Conservation (phyloP, 805 yeast genomes). For the Komagataella mondaviorum region DNA sequence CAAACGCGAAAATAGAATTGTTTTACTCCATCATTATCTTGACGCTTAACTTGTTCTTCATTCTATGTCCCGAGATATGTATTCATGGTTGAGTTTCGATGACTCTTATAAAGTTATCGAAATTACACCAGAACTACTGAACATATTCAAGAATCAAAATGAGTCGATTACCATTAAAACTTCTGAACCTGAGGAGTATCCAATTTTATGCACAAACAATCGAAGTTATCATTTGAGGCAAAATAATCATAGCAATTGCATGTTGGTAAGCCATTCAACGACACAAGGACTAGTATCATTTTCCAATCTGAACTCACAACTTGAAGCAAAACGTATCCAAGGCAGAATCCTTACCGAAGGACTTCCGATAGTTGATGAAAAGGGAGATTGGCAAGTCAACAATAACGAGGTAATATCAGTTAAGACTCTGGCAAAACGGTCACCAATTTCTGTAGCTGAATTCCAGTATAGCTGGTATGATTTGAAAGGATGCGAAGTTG, state of each 20-base stretch:
- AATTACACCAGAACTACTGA: slow-evolving; percentile 33
- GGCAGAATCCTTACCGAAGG: slow-evolving; percentile 18
- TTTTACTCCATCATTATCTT: too few species aligned
- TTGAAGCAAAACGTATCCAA: slow-evolving; percentile 19
- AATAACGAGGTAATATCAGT: slow-evolving; percentile 8
- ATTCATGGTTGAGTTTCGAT: slow-evolving; percentile 14
- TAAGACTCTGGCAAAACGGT: slow-evolving; percentile 21
- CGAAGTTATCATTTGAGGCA: slow-evolving; percentile 58
- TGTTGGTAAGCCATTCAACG: slow-evolving; percentile 32
- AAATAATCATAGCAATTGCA: slow-evolving; percentile 79
- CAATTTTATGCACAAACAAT: slow-evolving; percentile 47
- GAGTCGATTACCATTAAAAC: slow-evolving; percentile 19
- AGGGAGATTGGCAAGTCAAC: background rate
- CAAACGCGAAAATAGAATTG: background rate
- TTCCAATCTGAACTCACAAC: slow-evolving; percentile 19
- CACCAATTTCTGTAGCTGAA: slow-evolving; percentile 44
- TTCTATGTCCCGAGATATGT: slow-evolving; percentile 9
- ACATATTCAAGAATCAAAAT: slow-evolving; percentile 16
- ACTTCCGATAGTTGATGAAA: slow-evolving; percentile 19
- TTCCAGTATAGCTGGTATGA: slow-evolving; percentile 38
- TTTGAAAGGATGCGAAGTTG: slow-evolving; percentile 40
- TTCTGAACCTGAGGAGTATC: slow-evolving; percentile 18
- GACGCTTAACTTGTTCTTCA: background rate
- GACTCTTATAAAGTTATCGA: slow-evolving; percentile 34
- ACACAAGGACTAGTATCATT: slow-evolving; percentile 18